phyloP scores from a whole-genome alignment of 2,329 filamentous ascomycete genomes.

The Dendryphion nanum region DNA sequence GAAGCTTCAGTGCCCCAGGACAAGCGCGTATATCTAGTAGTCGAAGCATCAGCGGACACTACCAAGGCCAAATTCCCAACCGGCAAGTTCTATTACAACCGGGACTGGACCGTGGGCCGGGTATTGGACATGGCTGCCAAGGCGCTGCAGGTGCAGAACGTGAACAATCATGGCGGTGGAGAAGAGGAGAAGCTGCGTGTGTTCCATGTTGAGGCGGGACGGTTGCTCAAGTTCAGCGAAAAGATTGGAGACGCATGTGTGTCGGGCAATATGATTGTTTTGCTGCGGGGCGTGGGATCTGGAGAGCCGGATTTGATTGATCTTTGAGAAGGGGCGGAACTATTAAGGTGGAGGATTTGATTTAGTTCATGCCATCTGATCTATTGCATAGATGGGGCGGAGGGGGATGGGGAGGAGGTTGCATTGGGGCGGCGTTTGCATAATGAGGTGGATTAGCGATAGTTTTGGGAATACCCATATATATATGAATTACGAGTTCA shows the following conservation, averaged over 20 bases:
- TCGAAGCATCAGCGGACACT: conserved; percentile 87
- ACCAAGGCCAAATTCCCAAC: conserved; percentile 78
- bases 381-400: no score
- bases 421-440: no score
- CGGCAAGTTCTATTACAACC: conserved; percentile 51
- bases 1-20: conserved; percentile 77
- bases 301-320: conserved; percentile 70
- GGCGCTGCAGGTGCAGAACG: conserved; percentile 74
- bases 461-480: no score
- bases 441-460: no score
- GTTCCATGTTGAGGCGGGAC: conserved; percentile 89
- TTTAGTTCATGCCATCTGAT: no score
- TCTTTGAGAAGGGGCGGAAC: conserved; percentile 18
- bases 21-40: conserved; percentile 85
- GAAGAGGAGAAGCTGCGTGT: conserved; percentile 81
- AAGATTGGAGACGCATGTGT: conserved; percentile 72
- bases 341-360: no score
- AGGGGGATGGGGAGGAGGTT: no score
- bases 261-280: conserved; percentile 85
- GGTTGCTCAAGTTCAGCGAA: conserved; percentile 83
- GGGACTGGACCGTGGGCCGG: conserved; percentile 85
- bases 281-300: conserved; percentile 84
- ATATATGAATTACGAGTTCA: no score
- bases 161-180: conserved; percentile 74
- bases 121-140: conserved; percentile 76